Evolutionary conservation across 2,329 filamentous ascomycete species (phyloP).

Genomic region (Cercospora sesami): DNA sequence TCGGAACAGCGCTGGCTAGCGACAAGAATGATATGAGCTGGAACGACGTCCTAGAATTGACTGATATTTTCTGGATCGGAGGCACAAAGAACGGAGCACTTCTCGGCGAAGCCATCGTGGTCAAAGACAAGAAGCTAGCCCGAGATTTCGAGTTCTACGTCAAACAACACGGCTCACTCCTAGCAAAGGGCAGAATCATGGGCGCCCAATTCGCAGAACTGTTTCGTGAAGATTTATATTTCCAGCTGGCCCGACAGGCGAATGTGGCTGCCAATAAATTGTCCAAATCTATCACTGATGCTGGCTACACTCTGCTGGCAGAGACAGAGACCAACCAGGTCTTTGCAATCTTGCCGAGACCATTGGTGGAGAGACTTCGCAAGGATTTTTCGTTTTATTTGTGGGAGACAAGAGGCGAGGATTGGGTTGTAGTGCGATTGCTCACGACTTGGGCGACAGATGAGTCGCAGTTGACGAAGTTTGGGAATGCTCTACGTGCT

Average conservation of each 20-base stretch:
- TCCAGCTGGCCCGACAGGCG: neutral
- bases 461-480: constrained; percentile 5
- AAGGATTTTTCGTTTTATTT: constrained; percentile 8
- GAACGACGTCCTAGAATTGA: constrained; percentile 13
- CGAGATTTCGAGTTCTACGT: constrained; percentile 12
- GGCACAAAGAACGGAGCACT: constrained; percentile 12
- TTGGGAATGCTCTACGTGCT: neutral
- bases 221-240: constrained; percentile 7
- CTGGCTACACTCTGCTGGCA: constrained; percentile 6
- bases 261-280: constrained; percentile 5
- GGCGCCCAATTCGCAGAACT: constrained; percentile 9
- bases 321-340: constrained; percentile 14
- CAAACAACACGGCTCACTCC: constrained; percentile 8
- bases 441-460: constrained; percentile 11
- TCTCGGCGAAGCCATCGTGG: constrained; percentile 10
- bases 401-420: constrained; percentile 10
- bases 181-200: constrained; percentile 13
- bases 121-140: constrained; percentile 2
- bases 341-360: constrained; percentile 7
- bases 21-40: constrained; percentile 12
- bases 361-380: constrained; percentile 2
- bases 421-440: constrained; percentile 7
- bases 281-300: constrained; percentile 5
- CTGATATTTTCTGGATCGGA: constrained; percentile 13
- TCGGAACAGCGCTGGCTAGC: constrained; percentile 2